phyloP scores from a whole-genome alignment of 2,329 filamentous ascomycete species.

The Amphichorda felina region DNA sequence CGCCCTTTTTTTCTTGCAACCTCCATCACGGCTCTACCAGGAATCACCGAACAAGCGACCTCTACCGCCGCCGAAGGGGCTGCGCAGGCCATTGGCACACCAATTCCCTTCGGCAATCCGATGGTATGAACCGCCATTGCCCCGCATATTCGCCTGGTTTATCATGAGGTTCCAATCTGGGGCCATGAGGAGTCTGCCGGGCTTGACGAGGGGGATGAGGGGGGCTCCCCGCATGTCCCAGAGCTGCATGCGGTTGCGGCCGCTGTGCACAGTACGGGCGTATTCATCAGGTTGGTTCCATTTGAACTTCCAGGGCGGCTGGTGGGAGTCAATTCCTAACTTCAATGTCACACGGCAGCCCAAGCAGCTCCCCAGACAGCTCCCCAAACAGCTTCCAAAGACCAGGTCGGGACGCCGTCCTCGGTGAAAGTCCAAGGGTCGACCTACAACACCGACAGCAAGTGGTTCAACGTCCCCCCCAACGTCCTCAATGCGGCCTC shows the following conservation, averaged over 20 bases:
- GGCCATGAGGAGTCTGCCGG: background rate
- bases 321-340: background rate
- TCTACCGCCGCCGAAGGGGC: too few species aligned
- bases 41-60: too few species aligned
- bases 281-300: background rate
- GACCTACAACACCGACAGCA: conserved; percentile 53
- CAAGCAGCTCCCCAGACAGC: background rate
- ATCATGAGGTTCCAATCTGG: background rate
- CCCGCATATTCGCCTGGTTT: background rate
- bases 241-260: background rate
- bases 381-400: background rate
- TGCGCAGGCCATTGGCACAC: too few species aligned
- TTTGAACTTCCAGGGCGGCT: background rate
- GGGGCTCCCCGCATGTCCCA: background rate
- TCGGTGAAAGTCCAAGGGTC: conserved; percentile 48
- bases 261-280: background rate
- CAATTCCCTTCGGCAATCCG: too few species aligned
- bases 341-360: background rate
- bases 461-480: conserved; percentile 74
- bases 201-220: background rate
- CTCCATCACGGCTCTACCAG: too few species aligned
- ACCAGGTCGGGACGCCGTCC: conserved; percentile 10
- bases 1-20: too few species aligned
- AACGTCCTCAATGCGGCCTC: conserved; percentile 65
- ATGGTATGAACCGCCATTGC: too few species aligned